A percentile compares a stretch with the other conserved stretches of the same genome.
These are phyloP conservation scores for Xylariomycetidae sp. DNA, from an alignment of 2,329 filamentous ascomycete genomes.

Conservation along the genomic window DNA sequence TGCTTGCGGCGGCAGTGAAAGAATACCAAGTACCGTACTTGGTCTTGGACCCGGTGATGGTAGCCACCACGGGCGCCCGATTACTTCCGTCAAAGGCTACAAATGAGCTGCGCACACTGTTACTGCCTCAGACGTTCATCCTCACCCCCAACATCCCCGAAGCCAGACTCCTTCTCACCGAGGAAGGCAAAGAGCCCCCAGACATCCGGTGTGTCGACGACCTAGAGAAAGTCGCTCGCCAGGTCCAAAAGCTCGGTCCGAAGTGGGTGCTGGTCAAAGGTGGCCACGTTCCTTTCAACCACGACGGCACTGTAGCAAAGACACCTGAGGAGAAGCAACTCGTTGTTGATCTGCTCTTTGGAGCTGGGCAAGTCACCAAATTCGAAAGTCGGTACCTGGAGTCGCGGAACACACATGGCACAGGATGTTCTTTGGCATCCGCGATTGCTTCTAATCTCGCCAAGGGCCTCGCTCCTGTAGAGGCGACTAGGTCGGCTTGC, in stretches of 20 bases:
- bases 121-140: constrained; percentile 58
- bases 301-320: constrained; percentile 52
- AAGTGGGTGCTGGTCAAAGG: constrained; percentile 84
- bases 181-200: constrained; percentile 28
- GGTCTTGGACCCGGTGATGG: constrained; percentile 85
- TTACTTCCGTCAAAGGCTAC: constrained; percentile 64
- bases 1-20: constrained; percentile 59
- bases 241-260: constrained; percentile 63
- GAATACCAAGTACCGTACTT: constrained; percentile 50
- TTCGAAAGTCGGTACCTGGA: constrained; percentile 66
- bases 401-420: constrained; percentile 85
- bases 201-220: constrained; percentile 54
- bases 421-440: constrained; percentile 87
- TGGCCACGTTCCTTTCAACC: constrained; percentile 75
- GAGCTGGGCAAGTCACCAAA: constrained; percentile 46
- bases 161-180: constrained; percentile 9
- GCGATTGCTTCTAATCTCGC: constrained; percentile 71
- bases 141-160: constrained; percentile 16
- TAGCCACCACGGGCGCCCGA: constrained; percentile 71
- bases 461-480: constrained; percentile 47
- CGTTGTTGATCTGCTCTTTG: constrained; percentile 73
- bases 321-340: constrained; percentile 53
- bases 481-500: constrained; percentile 62
- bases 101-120: constrained; percentile 46
- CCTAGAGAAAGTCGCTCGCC: constrained; percentile 61